Percentiles rank a stretch among this genome's conserved stretches.
phyloP scores from a whole-genome alignment of 2,329 filamentous ascomycete species.

The Ascochyta koolunga region DNA sequence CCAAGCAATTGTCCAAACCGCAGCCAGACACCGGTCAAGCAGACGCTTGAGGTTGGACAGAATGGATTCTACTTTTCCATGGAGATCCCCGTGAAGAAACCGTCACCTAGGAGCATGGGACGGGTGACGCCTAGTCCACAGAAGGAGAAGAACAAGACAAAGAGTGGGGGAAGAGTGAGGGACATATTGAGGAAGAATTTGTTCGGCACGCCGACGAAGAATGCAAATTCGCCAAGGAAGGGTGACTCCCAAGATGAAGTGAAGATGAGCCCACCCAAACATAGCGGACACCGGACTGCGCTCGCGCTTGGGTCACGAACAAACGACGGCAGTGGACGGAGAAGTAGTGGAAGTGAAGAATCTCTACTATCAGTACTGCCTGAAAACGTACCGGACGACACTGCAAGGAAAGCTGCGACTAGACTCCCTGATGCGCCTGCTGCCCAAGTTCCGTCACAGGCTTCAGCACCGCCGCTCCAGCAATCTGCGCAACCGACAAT shows the following conservation, averaged over 20 bases:
- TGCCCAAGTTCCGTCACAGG: not conserved
- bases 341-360: not conserved
- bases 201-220: constrained; percentile 16
- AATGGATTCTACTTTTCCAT: constrained; percentile 30
- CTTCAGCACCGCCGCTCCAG: not conserved
- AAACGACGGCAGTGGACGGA: not conserved
- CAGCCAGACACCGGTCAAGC: constrained; percentile 7
- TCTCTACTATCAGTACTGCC: not conserved
- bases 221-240: not conserved
- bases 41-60: constrained; percentile 24
- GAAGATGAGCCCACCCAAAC: not conserved
- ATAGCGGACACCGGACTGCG: too few species aligned
- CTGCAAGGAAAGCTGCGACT: not conserved
- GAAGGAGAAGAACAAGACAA: constrained; percentile 5
- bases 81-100: constrained; percentile 25
- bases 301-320: too few species aligned
- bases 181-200: constrained; percentile 12
- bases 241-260: not conserved
- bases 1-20: constrained; percentile 12
- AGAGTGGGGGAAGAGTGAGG: constrained; percentile 4
- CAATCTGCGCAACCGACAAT: not conserved
- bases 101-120: constrained; percentile 1
- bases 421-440: too few species aligned
- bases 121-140: constrained; percentile 7
- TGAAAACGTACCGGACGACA: not conserved